Conservation (phyloP, 1,139 yeast species). For the Taphrina pruni region DNA sequence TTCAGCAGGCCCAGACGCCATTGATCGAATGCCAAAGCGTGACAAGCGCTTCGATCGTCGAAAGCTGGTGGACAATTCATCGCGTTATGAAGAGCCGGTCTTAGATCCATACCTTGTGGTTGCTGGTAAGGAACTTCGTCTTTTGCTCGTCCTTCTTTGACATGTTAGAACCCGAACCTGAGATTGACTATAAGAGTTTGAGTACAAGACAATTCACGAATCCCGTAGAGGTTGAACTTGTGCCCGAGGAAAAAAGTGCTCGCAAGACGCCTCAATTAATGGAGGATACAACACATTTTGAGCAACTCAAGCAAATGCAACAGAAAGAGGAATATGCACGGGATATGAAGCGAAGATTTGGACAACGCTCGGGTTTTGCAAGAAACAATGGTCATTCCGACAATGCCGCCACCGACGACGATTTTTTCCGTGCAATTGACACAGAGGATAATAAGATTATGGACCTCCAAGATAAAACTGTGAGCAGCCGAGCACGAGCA, state of each 20-base stretch:
- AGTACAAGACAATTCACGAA: constrained; percentile 17
- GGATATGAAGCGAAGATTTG: constrained; percentile 21
- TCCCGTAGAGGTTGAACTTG: constrained; percentile 20
- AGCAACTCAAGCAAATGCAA: constrained; percentile 20
- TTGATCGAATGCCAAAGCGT: background rate
- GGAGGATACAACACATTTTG: constrained; percentile 33
- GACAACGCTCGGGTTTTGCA: constrained; percentile 19
- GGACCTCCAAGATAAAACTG: background rate
- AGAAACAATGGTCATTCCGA: background rate
- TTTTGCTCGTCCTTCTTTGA: background rate
- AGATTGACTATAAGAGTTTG: constrained; percentile 18
- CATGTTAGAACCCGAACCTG: constrained; percentile 14
- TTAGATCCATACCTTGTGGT: constrained; percentile 31
- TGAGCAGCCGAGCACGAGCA: background rate
- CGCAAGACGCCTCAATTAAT: constrained; percentile 15
- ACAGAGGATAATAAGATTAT: background rate
- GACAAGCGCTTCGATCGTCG: constrained; percentile 29
- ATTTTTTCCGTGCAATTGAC: constrained; percentile 1
- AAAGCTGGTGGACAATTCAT: constrained; percentile 37
- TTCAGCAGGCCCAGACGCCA: background rate
- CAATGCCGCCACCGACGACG: background rate
- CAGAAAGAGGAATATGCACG: constrained; percentile 38
- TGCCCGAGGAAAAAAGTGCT: constrained; percentile 17
- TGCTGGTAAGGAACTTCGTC: constrained; percentile 5
- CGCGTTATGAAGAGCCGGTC: constrained; percentile 32